phyloP scores from a whole-genome alignment of 441 rosid genomes.

The Capsella rubella region DNA sequence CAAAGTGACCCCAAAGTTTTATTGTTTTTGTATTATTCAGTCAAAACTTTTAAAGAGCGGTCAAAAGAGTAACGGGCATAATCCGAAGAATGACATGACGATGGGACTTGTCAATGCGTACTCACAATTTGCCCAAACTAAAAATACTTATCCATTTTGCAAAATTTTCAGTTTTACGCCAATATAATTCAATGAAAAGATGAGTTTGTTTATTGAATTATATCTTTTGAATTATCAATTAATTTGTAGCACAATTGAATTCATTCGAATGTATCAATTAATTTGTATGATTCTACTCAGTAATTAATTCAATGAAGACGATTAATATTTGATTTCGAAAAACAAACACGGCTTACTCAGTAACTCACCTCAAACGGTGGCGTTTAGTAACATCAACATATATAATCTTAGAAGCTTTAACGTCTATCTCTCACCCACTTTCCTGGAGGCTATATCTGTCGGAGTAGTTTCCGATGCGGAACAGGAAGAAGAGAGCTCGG shows the following conservation, averaged over 20 bases:
- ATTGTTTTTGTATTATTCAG: background rate
- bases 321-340: too few species aligned
- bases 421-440: background rate
- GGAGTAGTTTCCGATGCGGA: slow-evolving; percentile 43
- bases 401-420: background rate
- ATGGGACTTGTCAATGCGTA: slow-evolving; percentile 29
- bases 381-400: too few species aligned
- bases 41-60: slow-evolving; percentile 24
- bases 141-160: too few species aligned
- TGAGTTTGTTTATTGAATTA: background rate
- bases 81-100: slow-evolving; percentile 31
- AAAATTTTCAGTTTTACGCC: too few species aligned
- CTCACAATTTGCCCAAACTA: background rate
- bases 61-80: slow-evolving; percentile 26
- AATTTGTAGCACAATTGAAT: too few species aligned
- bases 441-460: background rate
- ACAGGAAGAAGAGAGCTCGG: slow-evolving; percentile 64
- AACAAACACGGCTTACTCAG: too few species aligned
- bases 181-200: background rate
- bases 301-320: too few species aligned
- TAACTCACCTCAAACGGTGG: too few species aligned
- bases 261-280: too few species aligned
- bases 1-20: background rate
- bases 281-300: too few species aligned
- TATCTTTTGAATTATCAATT: too few species aligned